Percentiles rank a stretch among this genome's conserved stretches.
These are phyloP conservation scores for Gliomastix tumulicola DNA, from an alignment of 2,329 filamentous ascomycete species.

Conservation along the genomic window DNA sequence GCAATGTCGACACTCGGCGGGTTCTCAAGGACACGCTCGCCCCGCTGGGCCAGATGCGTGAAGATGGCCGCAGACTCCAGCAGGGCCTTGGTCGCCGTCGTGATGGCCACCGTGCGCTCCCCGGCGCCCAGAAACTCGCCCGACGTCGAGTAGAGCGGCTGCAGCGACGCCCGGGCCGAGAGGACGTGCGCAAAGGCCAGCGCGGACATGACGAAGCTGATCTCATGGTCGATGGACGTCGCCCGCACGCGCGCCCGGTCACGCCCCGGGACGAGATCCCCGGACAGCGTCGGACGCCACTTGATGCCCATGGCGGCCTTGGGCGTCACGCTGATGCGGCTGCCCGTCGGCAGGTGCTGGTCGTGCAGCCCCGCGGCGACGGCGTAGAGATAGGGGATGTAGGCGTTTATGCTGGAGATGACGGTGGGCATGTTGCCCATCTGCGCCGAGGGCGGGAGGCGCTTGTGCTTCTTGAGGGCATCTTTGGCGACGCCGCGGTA, in stretches of 20 bases:
- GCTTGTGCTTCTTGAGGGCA: constrained; percentile 82
- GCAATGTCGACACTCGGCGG: constrained; percentile 47
- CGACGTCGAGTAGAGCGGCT: constrained; percentile 63
- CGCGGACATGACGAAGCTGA: constrained; percentile 71
- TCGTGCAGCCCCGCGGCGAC: constrained; percentile 66
- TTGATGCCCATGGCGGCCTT: constrained; percentile 2
- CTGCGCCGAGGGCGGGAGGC: constrained; percentile 67
- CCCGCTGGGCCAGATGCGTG: constrained; percentile 57
- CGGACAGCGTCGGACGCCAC: constrained; percentile 77
- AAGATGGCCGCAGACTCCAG: constrained; percentile 75
- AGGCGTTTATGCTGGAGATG: constrained; percentile 62
- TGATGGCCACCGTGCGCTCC: constrained; percentile 63
- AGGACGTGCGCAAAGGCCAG: constrained; percentile 69
- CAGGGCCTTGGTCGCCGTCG: constrained; percentile 68
- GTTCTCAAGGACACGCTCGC: constrained; percentile 31
- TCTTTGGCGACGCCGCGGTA: constrained; percentile 78
- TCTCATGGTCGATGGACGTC: constrained; percentile 71
- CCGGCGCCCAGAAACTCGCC: constrained; percentile 54
- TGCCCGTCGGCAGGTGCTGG: constrained; percentile 31
- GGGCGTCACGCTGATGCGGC: constrained; percentile 52
- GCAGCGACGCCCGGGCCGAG: constrained; percentile 64
- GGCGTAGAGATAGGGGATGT: constrained; percentile 77
- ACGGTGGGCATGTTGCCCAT: constrained; percentile 64
- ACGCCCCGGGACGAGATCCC: constrained; percentile 54
- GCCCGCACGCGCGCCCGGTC: constrained; percentile 63